Percentiles rank a stretch among this genome's conserved stretches.
These are phyloP conservation scores for Aspergillus brunneoviolaceus DNA, from an alignment of 2,329 filamentous ascomycete genomes.

Conservation along the genomic window DNA sequence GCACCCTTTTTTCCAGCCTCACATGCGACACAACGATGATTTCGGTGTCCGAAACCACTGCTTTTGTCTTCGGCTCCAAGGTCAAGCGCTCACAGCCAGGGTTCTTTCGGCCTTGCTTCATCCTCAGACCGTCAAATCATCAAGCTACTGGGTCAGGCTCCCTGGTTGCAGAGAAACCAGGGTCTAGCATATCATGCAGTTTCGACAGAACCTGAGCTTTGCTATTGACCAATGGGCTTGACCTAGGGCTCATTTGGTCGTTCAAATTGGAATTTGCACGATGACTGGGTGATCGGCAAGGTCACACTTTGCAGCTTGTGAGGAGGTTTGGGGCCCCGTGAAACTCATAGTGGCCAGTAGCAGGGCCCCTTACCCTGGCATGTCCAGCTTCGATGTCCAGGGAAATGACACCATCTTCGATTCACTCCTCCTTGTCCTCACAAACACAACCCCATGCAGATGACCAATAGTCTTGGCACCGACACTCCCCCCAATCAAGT, in stretches of 20 bases:
- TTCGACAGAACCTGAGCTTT: neutral
- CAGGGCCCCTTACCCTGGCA: neutral
- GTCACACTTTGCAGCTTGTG: conserved; percentile 2
- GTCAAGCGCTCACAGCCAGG: neutral
- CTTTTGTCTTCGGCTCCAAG: conserved; percentile 1
- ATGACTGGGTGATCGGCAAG: conserved; percentile 1
- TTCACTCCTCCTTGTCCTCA: neutral
- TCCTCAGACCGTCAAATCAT: neutral
- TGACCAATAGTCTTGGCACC: neutral
- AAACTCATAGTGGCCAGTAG: neutral
- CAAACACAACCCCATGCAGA: neutral
- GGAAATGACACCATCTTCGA: neutral
- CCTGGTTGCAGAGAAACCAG: conserved; percentile 1
- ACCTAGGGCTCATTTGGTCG: conserved; percentile 3
- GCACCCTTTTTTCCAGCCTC: neutral
- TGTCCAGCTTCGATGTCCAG: neutral
- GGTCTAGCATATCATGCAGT: neutral
- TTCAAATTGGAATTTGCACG: neutral
- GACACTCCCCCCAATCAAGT: neutral
- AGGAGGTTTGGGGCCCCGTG: conserved; percentile 1
- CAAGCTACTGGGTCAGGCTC: neutral
- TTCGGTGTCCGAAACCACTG: neutral
- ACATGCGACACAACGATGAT: neutral
- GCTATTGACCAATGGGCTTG: conserved; percentile 6
- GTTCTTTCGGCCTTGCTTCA: neutral